phyloP scores from a whole-genome alignment of 164 flowering plant genomes.

The Liriodendron chinense region DNA sequence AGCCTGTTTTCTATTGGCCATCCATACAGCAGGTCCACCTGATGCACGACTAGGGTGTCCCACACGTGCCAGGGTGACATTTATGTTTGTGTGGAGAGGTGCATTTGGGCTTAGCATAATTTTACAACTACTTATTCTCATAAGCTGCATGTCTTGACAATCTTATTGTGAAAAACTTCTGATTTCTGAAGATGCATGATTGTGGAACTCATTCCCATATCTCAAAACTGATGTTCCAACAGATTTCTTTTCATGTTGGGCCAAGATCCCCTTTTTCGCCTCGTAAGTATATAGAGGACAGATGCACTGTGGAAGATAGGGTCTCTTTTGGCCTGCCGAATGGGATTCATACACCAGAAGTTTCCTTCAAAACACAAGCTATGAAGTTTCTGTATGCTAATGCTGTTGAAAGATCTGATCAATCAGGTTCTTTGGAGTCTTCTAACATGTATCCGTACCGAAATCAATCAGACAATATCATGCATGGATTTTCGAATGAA shows the following conservation, averaged over 20 bases:
- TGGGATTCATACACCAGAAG: slow-evolving; percentile 28
- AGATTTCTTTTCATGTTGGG: slow-evolving; percentile 46
- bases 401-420: slow-evolving; percentile 26
- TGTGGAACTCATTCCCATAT: slow-evolving; percentile 3
- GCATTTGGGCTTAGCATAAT: background rate
- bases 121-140: background rate
- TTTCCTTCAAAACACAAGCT: slow-evolving; percentile 40
- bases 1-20: background rate
- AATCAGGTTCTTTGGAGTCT: slow-evolving; percentile 22
- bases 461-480: slow-evolving; percentile 20
- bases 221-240: slow-evolving; percentile 24
- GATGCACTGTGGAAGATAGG: slow-evolving; percentile 30
- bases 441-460: slow-evolving; percentile 12
- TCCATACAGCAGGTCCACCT: background rate
- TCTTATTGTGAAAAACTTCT: background rate
- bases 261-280: slow-evolving; percentile 23
- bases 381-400: slow-evolving; percentile 23
- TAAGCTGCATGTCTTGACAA: background rate
- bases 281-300: slow-evolving; percentile 32
- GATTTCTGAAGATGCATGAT: background rate
- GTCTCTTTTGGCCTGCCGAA: slow-evolving; percentile 22
- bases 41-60: background rate
- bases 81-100: background rate
- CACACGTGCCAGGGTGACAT: background rate
- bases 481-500: slow-evolving; percentile 20